These are phyloP conservation scores for Dictyostelium citrinum DNA, from an alignment of 78 protist species.

Conservation along the genomic window DNA sequence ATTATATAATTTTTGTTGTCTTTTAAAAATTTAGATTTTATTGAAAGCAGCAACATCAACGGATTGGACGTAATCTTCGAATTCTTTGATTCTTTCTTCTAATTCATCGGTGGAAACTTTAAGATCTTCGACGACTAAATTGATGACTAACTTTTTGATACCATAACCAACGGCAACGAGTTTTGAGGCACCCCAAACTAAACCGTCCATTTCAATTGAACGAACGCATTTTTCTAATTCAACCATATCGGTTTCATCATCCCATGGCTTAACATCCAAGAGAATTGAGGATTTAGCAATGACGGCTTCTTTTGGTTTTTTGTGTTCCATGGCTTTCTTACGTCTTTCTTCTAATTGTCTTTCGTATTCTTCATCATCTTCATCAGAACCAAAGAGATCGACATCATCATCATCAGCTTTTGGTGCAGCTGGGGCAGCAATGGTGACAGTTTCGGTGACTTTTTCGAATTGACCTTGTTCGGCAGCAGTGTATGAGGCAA, in stretches of 20 bases:
- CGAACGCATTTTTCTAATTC: constrained; percentile 81
- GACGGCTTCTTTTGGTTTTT: constrained; percentile 72
- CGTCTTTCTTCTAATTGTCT: constrained; percentile 69
- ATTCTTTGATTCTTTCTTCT: constrained; percentile 80
- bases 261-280: constrained; percentile 95
- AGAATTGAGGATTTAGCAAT: constrained; percentile 85
- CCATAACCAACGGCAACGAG: constrained; percentile 92
- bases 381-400: constrained; percentile 85
- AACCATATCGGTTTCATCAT: constrained; percentile 87
- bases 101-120: constrained; percentile 82
- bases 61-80: constrained; percentile 90
- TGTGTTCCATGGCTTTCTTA: constrained; percentile 51
- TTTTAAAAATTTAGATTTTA: not conserved
- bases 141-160: constrained; percentile 91
- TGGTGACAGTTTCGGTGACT: constrained; percentile 13
- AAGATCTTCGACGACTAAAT: constrained; percentile 87
- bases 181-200: constrained; percentile 90
- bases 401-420: constrained; percentile 84
- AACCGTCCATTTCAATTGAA: constrained; percentile 88
- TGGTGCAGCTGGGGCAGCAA: constrained; percentile 47
- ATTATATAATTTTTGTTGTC: not conserved
- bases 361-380: constrained; percentile 83
- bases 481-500: constrained; percentile 65
- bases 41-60: not conserved
- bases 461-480: constrained; percentile 44